These are phyloP conservation scores for Euryodendron excelsum DNA, from an alignment of 148 eudicot species.

Conservation along the genomic window DNA sequence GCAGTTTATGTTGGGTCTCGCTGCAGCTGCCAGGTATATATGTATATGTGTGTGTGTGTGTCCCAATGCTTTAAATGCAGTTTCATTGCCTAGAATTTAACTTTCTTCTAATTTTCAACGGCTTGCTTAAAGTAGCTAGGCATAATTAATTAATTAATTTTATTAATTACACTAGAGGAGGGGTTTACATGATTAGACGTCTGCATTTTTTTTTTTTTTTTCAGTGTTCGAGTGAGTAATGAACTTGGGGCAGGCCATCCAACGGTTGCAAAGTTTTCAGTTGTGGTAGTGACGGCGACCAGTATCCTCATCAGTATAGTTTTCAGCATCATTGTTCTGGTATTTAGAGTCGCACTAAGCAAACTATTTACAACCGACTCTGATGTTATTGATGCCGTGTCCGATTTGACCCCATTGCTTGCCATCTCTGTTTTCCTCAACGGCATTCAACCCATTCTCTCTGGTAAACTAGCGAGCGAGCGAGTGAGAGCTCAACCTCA, in stretches of 20 bases:
- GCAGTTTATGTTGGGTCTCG: slow-evolving; percentile 53
- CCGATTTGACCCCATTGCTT: slow-evolving; percentile 45
- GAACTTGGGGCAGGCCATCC: slow-evolving; percentile 57
- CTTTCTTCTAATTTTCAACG: no score
- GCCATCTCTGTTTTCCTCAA: slow-evolving; percentile 60
- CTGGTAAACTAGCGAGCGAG: no score
- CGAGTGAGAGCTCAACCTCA: no score
- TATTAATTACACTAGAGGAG: neutral
- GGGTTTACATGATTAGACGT: no score
- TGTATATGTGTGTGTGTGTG: no score
- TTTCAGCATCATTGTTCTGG: slow-evolving; percentile 31
- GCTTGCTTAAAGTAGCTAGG: no score
- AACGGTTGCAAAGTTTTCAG: slow-evolving; percentile 45
- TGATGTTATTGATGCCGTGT: slow-evolving; percentile 42
- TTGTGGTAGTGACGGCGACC: slow-evolving; percentile 43
- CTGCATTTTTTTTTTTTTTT: no score
- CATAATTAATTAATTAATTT: no score
- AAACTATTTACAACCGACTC: slow-evolving; percentile 44
- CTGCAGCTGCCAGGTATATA: slow-evolving; percentile 54
- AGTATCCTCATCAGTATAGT: slow-evolving; percentile 43
- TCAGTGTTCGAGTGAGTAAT: slow-evolving; percentile 49
- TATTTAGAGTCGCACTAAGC: slow-evolving; percentile 39
- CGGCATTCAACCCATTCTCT: slow-evolving; percentile 33
- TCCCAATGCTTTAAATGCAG: neutral
- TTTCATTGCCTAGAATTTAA: no score